phyloP scores from a whole-genome alignment of 2,329 filamentous ascomycete species.

The Curvularia verruculosa region DNA sequence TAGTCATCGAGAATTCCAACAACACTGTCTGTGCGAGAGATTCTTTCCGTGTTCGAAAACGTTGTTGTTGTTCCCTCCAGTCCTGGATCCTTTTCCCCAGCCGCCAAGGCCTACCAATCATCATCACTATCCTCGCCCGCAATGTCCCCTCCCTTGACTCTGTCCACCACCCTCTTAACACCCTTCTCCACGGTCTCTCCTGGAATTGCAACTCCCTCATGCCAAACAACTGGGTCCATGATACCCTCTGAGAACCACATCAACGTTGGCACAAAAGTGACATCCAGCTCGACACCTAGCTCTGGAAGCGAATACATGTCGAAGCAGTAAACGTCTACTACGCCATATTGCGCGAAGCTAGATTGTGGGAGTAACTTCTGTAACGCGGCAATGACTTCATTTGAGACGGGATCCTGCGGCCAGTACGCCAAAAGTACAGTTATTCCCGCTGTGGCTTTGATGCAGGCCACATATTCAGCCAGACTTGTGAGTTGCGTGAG shows the following conservation, averaged over 20 bases:
- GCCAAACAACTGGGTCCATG: constrained; percentile 33
- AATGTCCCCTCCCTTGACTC: constrained; percentile 35
- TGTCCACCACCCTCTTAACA: constrained; percentile 32
- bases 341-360: constrained; percentile 15
- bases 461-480: constrained; percentile 23
- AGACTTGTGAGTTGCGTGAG: constrained; percentile 24
- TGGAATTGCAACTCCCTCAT: constrained; percentile 30
- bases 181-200: constrained; percentile 32
- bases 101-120: constrained; percentile 19
- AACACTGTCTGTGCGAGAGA: background rate
- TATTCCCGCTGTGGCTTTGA: constrained; percentile 27
- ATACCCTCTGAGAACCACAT: constrained; percentile 34
- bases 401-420: constrained; percentile 30
- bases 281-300: constrained; percentile 26
- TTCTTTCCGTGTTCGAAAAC: background rate
- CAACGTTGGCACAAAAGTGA: constrained; percentile 32
- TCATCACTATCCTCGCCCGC: constrained; percentile 29
- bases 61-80: background rate
- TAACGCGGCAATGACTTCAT: constrained; percentile 20
- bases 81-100: background rate
- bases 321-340: constrained; percentile 30
- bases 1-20: background rate
- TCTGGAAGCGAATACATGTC: constrained; percentile 33
- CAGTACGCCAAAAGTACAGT: constrained; percentile 30
- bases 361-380: constrained; percentile 24